phyloP scores from a whole-genome alignment of 345 rosid genomes.

The Geranium rotundifolium region DNA sequence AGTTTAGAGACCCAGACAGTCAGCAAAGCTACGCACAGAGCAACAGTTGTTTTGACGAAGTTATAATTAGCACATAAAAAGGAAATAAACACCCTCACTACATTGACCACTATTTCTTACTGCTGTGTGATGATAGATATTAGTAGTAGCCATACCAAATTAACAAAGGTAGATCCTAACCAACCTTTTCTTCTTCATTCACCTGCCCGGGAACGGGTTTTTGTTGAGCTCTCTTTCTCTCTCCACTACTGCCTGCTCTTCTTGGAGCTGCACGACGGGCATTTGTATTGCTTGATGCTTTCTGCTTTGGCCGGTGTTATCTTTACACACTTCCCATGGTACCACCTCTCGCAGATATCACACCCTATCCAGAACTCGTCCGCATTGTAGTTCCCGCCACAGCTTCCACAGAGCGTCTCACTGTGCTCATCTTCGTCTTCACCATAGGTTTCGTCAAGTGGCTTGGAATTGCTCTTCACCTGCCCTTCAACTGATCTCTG shows the following conservation, averaged over 20 bases:
- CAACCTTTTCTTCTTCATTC: no score
- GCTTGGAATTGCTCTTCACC: constrained; percentile 41
- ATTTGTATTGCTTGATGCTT: constrained; percentile 75
- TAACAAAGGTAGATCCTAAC: not conserved
- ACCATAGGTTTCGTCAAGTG: constrained; percentile 43
- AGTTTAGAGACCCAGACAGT: no score
- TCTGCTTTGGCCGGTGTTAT: constrained; percentile 86
- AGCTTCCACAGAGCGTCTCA: constrained; percentile 73
- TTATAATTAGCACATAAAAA: no score
- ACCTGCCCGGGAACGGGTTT: no score
- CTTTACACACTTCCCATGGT: constrained; percentile 83
- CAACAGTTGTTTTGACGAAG: no score
- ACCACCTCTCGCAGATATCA: constrained; percentile 83
- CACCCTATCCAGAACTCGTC: constrained; percentile 90
- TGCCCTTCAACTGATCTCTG: constrained; percentile 70
- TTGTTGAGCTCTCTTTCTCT: no score
- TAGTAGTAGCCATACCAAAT: no score
- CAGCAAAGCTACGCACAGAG: no score
- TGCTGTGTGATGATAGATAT: no score
- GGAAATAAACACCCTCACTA: no score
- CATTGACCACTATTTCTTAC: no score
- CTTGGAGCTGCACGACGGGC: constrained; percentile 71
- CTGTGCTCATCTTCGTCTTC: constrained; percentile 85
- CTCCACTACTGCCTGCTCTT: constrained; percentile 39
- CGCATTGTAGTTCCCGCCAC: constrained; percentile 65